phyloP scores from a whole-genome alignment of 78 protist species.

The slime mould (Dictyostelium discoideum) region dicty_2.7 NC_007089.4:2741001-2741500 shows the following conservation, averaged over 20 bases:
- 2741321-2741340: constrained; percentile 79
- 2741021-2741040: constrained; percentile 90
- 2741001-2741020: constrained; percentile 91
- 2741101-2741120: constrained; percentile 86
- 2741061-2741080: constrained; percentile 80
- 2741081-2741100: constrained; percentile 83
- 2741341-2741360: constrained; percentile 85
- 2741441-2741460: constrained; percentile 1
- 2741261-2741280: too few species aligned
- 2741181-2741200: constrained; percentile 69
- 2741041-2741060: constrained; percentile 85
- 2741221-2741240: constrained; percentile 89
- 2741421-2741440: constrained; percentile 45
- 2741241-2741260: constrained; percentile 36
- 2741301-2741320: too few species aligned
- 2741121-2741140: constrained; percentile 86
- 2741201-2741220: constrained; percentile 87
- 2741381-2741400: constrained; percentile 85
- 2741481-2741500: not conserved
- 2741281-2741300: not conserved
- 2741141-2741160: constrained; percentile 93
- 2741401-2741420: constrained; percentile 83
- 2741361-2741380: constrained; percentile 73
- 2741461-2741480: not conserved
- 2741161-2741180: constrained; percentile 92